These are phyloP conservation scores for Hypomontagnella submonticulosa DNA, from an alignment of 495 filamentous ascomycete species.

Conservation along the genomic window DNA sequence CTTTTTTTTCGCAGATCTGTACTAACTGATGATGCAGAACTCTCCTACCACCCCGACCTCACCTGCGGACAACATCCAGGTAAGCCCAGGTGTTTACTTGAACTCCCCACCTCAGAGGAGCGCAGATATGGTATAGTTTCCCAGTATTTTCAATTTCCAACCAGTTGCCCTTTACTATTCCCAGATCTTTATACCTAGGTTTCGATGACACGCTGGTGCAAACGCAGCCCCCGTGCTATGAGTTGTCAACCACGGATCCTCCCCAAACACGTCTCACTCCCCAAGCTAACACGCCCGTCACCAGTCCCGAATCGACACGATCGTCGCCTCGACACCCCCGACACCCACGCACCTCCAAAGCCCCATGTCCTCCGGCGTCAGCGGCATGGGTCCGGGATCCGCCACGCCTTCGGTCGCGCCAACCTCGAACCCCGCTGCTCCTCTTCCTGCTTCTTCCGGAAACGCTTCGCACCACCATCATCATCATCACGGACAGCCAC, in stretches of 20 bases:
- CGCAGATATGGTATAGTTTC: conserved; percentile 2
- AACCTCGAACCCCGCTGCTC: no score
- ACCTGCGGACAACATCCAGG: conserved; percentile 51
- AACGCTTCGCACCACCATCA: background rate
- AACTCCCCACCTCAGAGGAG: background rate
- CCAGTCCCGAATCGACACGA: conserved; percentile 49
- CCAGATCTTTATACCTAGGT: background rate
- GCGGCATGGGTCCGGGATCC: conserved; percentile 6
- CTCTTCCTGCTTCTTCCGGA: no score
- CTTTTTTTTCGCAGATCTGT: background rate
- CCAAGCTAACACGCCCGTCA: background rate
- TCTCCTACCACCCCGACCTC: conserved; percentile 29
- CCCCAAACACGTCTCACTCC: background rate
- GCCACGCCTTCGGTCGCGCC: background rate
- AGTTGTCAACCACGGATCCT: background rate
- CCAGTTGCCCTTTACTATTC: background rate
- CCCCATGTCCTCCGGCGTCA: conserved; percentile 4
- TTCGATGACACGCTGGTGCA: conserved; percentile 6
- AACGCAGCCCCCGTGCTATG: conserved; percentile 15
- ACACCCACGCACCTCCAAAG: conserved; percentile 17
- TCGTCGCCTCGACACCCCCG: conserved; percentile 43
- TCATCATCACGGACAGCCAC: background rate
- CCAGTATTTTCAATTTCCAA: background rate
- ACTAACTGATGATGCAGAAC: conserved; percentile 17
- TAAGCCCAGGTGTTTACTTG: conserved; percentile 36